phyloP scores from a whole-genome alignment of 208 protist species.

The Tetramitus jugosus region DNA sequence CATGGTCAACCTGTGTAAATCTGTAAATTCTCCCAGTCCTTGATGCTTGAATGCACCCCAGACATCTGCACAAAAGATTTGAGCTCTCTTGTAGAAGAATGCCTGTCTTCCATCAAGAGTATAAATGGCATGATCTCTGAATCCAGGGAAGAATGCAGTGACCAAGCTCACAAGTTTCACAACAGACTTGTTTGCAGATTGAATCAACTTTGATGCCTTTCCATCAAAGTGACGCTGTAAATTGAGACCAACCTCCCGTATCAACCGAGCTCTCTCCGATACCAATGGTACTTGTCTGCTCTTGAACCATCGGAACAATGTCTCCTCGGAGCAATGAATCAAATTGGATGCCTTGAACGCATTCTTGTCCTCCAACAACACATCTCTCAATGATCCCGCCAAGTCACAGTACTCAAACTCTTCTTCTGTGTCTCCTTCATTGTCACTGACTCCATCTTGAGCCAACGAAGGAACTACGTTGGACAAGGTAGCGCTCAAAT shows the following conservation, averaged over 20 bases:
- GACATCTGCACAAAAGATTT: conserved; percentile 26
- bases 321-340: not conserved
- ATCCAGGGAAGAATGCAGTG: conserved; percentile 17
- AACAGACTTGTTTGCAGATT: conserved; percentile 9
- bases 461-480: no score
- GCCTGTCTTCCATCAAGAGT: conserved; percentile 5
- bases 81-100: conserved; percentile 25
- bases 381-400: not conserved
- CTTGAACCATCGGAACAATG: conserved; percentile 13
- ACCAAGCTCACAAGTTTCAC: not conserved
- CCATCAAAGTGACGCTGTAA: not conserved
- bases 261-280: not conserved
- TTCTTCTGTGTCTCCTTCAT: not conserved
- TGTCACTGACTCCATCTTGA: not conserved
- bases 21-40: conserved; percentile 23
- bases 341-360: not conserved
- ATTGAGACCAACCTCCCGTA: not conserved
- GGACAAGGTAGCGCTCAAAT: no score
- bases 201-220: conserved; percentile 16
- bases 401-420: conserved; percentile 16
- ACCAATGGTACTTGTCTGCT: not conserved
- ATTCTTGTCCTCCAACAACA: not conserved
- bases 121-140: conserved; percentile 19
- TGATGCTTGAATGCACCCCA: not conserved
- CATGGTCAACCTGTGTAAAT: conserved; percentile 19